Evolutionary conservation across 2,329 filamentous ascomycete genomes (phyloP).

Genomic region (Aureobasidium sp.): DNA sequence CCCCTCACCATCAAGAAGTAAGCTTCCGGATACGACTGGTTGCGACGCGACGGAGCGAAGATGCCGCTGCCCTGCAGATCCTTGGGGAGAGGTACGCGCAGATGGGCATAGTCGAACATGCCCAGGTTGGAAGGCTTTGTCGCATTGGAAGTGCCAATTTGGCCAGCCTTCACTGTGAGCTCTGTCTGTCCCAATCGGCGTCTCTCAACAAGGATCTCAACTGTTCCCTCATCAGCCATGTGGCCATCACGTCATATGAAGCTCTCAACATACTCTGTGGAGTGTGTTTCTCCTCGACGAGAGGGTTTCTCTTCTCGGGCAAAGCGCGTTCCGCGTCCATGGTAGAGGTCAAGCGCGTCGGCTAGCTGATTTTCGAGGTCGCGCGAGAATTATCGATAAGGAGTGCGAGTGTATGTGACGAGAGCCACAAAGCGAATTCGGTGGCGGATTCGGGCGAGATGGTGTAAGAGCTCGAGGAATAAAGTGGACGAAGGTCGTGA

Average conservation of each 20-base stretch:
- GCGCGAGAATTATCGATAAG: neutral
- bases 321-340: slow-evolving; percentile 34
- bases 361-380: neutral
- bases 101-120: slow-evolving; percentile 90
- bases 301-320: slow-evolving; percentile 57
- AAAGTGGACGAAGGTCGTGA: slow-evolving; percentile 9
- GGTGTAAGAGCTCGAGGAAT: neutral
- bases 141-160: slow-evolving; percentile 62
- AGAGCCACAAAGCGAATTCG: neutral
- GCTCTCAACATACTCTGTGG: slow-evolving; percentile 51
- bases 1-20: slow-evolving; percentile 82
- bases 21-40: slow-evolving; percentile 63
- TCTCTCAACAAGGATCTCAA: slow-evolving; percentile 61
- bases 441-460: neutral
- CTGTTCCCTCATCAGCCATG: slow-evolving; percentile 24
- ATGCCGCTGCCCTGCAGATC: slow-evolving; percentile 84
- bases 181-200: slow-evolving; percentile 90
- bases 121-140: slow-evolving; percentile 68
- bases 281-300: slow-evolving; percentile 55
- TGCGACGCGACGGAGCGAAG: slow-evolving; percentile 62
- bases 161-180: slow-evolving; percentile 72
- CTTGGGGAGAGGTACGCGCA: slow-evolving; percentile 86
- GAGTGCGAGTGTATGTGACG: neutral
- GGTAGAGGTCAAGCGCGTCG: slow-evolving; percentile 3
- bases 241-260: neutral